phyloP scores from a whole-genome alignment of 1,139 yeast species.

The Sugiyamaella castrensis region DNA sequence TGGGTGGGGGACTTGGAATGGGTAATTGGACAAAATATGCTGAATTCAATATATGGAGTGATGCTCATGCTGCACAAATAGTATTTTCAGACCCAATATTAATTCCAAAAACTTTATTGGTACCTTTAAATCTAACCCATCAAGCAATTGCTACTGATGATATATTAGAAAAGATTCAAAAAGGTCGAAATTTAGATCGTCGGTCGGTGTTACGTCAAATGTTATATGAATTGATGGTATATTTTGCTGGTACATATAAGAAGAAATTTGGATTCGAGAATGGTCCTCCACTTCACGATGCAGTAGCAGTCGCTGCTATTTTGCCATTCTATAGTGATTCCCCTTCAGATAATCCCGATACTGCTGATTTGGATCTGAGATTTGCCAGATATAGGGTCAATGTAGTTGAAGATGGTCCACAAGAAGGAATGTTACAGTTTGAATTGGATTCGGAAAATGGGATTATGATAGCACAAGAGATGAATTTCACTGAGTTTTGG shows the following conservation, averaged over 20 bases:
- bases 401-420: constrained; percentile 39
- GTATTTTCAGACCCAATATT: constrained; percentile 50
- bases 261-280: constrained; percentile 43
- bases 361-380: constrained; percentile 29
- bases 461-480: constrained; percentile 44
- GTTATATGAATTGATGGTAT: constrained; percentile 56
- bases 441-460: constrained; percentile 40
- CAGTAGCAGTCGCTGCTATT: constrained; percentile 63
- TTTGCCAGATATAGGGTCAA: constrained; percentile 40
- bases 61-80: constrained; percentile 68
- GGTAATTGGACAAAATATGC: constrained; percentile 53
- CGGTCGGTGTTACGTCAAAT: constrained; percentile 47
- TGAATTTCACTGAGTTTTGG: constrained; percentile 56
- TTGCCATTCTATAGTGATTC: constrained; percentile 44
- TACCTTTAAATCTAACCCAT: constrained; percentile 72
- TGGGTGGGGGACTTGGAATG: constrained; percentile 69
- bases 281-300: constrained; percentile 86
- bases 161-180: constrained; percentile 39
- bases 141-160: constrained; percentile 56
- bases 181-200: constrained; percentile 35
- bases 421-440: constrained; percentile 30
- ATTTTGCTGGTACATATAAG: constrained; percentile 50
- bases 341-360: constrained; percentile 27
- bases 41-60: constrained; percentile 77
- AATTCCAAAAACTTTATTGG: constrained; percentile 50